Conservation (phyloP, 257 asterid genomes). For the Misopates orontium region DNA sequence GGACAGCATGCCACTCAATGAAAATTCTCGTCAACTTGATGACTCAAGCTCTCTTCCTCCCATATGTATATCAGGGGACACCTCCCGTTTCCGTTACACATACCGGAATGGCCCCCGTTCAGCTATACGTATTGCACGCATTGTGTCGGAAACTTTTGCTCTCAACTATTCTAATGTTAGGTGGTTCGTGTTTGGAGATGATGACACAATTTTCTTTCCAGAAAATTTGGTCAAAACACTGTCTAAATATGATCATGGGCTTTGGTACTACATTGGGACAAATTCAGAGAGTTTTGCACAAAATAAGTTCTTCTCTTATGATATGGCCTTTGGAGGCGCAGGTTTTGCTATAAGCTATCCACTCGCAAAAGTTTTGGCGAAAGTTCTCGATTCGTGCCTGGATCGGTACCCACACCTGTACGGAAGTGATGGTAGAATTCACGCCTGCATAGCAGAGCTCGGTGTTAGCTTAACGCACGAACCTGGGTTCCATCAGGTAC, state of each 20-base stretch:
- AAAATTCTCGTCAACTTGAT: background rate
- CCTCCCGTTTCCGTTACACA: constrained; percentile 64
- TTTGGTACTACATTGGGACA: constrained; percentile 79
- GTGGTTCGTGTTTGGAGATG: constrained; percentile 94
- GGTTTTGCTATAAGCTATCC: constrained; percentile 93
- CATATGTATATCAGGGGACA: constrained; percentile 59
- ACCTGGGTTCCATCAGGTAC: constrained; percentile 95
- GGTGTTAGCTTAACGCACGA: constrained; percentile 71
- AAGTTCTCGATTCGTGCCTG: constrained; percentile 66
- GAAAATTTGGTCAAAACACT: constrained; percentile 78
- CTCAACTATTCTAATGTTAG: constrained; percentile 57
- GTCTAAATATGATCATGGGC: constrained; percentile 68
- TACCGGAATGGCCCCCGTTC: constrained; percentile 61
- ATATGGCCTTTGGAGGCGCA: constrained; percentile 90
- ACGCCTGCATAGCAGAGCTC: constrained; percentile 72
- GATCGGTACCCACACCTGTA: constrained; percentile 64
- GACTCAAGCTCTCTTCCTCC: no score
- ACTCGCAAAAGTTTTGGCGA: constrained; percentile 61
- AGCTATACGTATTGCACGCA: constrained; percentile 74
- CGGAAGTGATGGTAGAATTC: constrained; percentile 75
- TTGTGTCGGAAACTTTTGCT: constrained; percentile 59
- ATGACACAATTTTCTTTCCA: constrained; percentile 73
- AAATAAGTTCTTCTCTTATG: constrained; percentile 54
- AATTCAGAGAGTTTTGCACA: constrained; percentile 63
- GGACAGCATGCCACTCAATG: constrained; percentile 39